These are phyloP conservation scores for Populus hybrid DNA, from an alignment of 441 rosid species.

Conservation along the genomic window DNA sequence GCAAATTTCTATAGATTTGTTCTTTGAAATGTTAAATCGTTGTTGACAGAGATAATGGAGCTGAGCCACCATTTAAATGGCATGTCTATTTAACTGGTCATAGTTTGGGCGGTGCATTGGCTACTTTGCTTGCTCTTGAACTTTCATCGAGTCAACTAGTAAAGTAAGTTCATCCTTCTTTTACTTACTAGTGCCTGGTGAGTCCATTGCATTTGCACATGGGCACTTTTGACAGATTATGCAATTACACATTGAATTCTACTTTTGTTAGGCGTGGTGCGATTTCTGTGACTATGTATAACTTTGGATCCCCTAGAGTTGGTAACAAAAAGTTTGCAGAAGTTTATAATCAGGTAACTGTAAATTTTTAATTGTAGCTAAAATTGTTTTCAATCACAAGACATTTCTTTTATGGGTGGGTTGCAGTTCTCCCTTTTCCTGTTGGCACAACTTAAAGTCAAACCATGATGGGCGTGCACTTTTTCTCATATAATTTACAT, in stretches of 20 bases:
- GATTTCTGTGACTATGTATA: conserved; percentile 81
- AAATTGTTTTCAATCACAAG: neutral
- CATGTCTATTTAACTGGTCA: conserved; percentile 94
- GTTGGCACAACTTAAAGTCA: no score
- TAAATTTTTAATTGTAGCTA: neutral
- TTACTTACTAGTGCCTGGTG: neutral
- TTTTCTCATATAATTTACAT: no score
- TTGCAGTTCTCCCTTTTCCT: neutral
- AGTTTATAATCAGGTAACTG: conserved; percentile 71
- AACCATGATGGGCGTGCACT: no score
- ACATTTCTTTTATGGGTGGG: neutral
- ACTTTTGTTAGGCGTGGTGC: conserved; percentile 49
- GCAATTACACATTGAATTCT: conserved; percentile 3
- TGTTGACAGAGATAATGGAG: conserved; percentile 53
- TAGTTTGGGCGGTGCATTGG: conserved; percentile 97
- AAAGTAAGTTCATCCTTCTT: conserved; percentile 48
- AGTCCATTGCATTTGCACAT: neutral
- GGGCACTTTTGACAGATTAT: neutral
- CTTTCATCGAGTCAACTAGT: conserved; percentile 86
- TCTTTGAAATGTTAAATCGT: neutral
- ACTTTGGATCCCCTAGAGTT: conserved; percentile 97
- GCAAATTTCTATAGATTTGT: neutral
- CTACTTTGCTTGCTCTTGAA: conserved; percentile 91
- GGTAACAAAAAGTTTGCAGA: conserved; percentile 90
- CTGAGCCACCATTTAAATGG: conserved; percentile 54